A percentile compares a stretch with the other conserved stretches of the same genome.
Evolutionary conservation across 2,329 filamentous ascomycete genomes (phyloP).

Genomic region (Ophiocordyceps sinensis): DNA sequence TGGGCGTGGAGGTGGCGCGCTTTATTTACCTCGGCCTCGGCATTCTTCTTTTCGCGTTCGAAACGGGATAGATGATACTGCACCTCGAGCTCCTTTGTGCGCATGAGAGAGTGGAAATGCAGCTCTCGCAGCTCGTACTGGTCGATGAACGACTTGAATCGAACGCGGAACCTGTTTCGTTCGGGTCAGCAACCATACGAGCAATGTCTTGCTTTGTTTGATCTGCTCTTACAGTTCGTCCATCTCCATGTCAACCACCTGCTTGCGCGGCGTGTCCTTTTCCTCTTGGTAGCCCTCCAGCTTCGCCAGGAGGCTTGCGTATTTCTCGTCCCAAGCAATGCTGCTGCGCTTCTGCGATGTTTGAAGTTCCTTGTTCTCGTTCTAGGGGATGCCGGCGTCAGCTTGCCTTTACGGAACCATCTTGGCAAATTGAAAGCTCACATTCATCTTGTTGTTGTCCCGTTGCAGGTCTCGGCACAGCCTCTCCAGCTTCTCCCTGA

Average conservation of each 20-base stretch:
- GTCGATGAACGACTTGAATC: constrained; percentile 91
- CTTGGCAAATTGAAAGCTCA: constrained; percentile 19
- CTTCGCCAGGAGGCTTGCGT: constrained; percentile 66
- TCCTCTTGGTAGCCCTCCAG: constrained; percentile 81
- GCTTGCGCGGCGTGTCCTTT: constrained; percentile 69
- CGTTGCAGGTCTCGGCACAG: constrained; percentile 86
- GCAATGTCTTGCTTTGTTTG: not conserved
- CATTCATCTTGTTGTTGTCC: constrained; percentile 98
- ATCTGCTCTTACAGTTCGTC: constrained; percentile 62
- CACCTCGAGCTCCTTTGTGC: constrained; percentile 90
- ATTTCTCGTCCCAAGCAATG: constrained; percentile 70
- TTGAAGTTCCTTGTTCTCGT: constrained; percentile 85
- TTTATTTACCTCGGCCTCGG: constrained; percentile 66
- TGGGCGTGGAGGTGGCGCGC: constrained; percentile 79
- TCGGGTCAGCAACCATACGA: constrained; percentile 4
- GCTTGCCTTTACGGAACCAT: not conserved
- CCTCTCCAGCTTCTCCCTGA: constrained; percentile 96
- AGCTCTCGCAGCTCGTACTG: constrained; percentile 93
- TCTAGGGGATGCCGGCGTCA: constrained; percentile 30
- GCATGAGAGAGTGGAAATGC: constrained; percentile 82
- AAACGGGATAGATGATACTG: constrained; percentile 80
- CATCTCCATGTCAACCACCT: constrained; percentile 69
- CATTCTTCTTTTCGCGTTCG: constrained; percentile 78
- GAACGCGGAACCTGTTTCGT: constrained; percentile 53
- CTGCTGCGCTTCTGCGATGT: constrained; percentile 75